These are phyloP conservation scores for Aurantiochytrium sp. DNA, from an alignment of 108 stramenopile genomes.

Conservation along the genomic window DNA sequence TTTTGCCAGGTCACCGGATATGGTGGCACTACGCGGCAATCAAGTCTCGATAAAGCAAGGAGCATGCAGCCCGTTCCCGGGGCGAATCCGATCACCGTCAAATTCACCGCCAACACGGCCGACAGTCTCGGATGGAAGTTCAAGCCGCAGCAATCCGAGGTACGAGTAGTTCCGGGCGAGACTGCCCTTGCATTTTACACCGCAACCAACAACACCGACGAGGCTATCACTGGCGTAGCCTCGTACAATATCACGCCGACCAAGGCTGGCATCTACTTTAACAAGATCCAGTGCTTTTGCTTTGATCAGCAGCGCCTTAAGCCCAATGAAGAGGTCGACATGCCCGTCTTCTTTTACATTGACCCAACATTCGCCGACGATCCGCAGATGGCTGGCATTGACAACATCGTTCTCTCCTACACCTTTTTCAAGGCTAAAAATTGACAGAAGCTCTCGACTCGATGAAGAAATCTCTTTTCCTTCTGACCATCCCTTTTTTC, in stretches of 20 bases:
- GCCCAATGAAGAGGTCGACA: constrained; percentile 90
- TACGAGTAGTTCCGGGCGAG: constrained; percentile 93
- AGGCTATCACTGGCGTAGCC: constrained; percentile 95
- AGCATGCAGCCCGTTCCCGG: constrained; percentile 70
- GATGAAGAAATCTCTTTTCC: not conserved
- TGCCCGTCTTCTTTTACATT: constrained; percentile 81
- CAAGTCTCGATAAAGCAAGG: constrained; percentile 57
- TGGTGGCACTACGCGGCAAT: constrained; percentile 86
- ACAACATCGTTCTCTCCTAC: constrained; percentile 85
- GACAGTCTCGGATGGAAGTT: constrained; percentile 91
- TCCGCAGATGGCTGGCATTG: constrained; percentile 74
- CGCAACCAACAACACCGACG: constrained; percentile 77
- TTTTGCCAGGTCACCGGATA: constrained; percentile 98
- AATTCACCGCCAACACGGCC: constrained; percentile 83
- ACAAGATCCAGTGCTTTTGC: constrained; percentile 99
- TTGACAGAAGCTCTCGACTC: constrained; percentile 17
- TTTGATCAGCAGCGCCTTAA: constrained; percentile 96
- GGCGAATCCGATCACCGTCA: constrained; percentile 77
- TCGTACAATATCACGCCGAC: constrained; percentile 98
- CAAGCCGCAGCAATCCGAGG: constrained; percentile 75
- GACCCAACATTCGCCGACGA: constrained; percentile 94
- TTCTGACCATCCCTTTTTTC: not conserved
- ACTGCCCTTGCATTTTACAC: constrained; percentile 93
- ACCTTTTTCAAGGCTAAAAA: constrained; percentile 95
- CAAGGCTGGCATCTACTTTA: constrained; percentile 91